Percentiles rank a stretch among this genome's conserved stretches.
Evolutionary conservation across 768 basidiomycete genomes (phyloP).

Genomic region (Tylopilus subfusipes): DNA sequence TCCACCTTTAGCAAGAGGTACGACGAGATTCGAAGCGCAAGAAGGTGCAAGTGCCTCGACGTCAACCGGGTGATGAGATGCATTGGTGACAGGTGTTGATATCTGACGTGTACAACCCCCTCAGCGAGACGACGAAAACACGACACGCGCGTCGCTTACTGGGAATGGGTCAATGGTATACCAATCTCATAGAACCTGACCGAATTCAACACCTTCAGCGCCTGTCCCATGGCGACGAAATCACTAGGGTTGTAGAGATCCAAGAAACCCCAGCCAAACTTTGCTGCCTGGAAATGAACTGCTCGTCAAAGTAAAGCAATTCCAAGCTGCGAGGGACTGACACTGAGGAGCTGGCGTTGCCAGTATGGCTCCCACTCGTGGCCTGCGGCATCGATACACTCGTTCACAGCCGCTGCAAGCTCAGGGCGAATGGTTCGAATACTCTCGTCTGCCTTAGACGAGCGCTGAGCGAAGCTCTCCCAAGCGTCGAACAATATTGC

Average conservation of each 20-base stretch:
- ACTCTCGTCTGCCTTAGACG: slow-evolving; percentile 90
- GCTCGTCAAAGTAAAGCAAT: background rate
- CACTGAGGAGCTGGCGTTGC: slow-evolving; percentile 84
- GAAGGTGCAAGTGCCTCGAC: slow-evolving; percentile 83
- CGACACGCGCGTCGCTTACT: slow-evolving; percentile 49
- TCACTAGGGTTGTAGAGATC: slow-evolving; percentile 91
- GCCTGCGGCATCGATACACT: slow-evolving; percentile 91
- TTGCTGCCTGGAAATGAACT: slow-evolving; percentile 67
- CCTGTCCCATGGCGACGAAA: slow-evolving; percentile 89
- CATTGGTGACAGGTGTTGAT: slow-evolving; percentile 73
- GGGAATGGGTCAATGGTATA: slow-evolving; percentile 85
- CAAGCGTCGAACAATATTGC: slow-evolving; percentile 93
- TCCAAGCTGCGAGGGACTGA: slow-evolving; percentile 26
- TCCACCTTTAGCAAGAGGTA: slow-evolving; percentile 83
- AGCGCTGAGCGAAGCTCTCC: slow-evolving; percentile 78
- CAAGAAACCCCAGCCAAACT: slow-evolving; percentile 91
- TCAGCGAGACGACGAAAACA: slow-evolving; percentile 1
- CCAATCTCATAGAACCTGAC: slow-evolving; percentile 90
- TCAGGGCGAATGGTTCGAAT: slow-evolving; percentile 87
- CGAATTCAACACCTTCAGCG: slow-evolving; percentile 90
- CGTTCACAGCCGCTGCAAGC: slow-evolving; percentile 80
- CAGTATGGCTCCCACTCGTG: slow-evolving; percentile 87
- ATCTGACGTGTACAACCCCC: slow-evolving; percentile 45
- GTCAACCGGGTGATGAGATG: slow-evolving; percentile 81
- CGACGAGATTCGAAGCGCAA: slow-evolving; percentile 86